phyloP scores from a whole-genome alignment of 305 asterid genomes.

The Fraxinus nigra region DNA sequence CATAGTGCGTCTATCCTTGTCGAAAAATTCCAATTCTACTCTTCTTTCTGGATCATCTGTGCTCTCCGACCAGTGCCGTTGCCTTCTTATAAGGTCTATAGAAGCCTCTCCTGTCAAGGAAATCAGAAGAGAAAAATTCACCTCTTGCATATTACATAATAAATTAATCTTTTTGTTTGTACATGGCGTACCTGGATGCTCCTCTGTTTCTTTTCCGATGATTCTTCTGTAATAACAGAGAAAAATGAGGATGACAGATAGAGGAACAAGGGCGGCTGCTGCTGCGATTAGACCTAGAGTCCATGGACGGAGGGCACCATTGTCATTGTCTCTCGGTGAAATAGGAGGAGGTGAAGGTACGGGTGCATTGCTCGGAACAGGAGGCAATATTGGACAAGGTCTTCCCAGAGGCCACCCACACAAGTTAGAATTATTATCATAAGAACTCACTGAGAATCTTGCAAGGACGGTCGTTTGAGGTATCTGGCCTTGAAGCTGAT shows the following conservation, averaged over 20 bases:
- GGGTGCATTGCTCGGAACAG: conserved; percentile 23
- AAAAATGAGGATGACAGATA: conserved; percentile 31
- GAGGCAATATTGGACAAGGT: conserved; percentile 40
- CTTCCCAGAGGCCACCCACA: conserved; percentile 47
- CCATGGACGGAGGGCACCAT: conserved; percentile 38
- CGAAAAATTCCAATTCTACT: conserved; percentile 41
- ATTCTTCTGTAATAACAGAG: conserved; percentile 32
- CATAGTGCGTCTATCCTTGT: conserved; percentile 22
- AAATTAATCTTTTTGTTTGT: background rate
- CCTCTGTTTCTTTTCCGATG: conserved; percentile 16
- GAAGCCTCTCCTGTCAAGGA: conserved; percentile 27
- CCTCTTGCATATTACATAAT: background rate
- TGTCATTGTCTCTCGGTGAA: conserved; percentile 19
- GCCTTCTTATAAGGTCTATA: conserved; percentile 22
- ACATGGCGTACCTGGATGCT: conserved; percentile 36
- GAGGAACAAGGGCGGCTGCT: conserved; percentile 35
- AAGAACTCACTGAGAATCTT: conserved; percentile 40
- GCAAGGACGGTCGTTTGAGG: conserved; percentile 50
- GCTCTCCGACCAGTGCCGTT: conserved; percentile 36
- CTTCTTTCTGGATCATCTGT: conserved; percentile 43
- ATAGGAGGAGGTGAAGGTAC: conserved; percentile 23
- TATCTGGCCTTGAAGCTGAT: conserved; percentile 45
- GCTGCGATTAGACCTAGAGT: conserved; percentile 50
- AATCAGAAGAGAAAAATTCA: background rate
- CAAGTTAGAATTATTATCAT: conserved; percentile 38